Base-by-base conservation (phyloP, 129 eudicot genomes). In the Logfia minima region DNA sequence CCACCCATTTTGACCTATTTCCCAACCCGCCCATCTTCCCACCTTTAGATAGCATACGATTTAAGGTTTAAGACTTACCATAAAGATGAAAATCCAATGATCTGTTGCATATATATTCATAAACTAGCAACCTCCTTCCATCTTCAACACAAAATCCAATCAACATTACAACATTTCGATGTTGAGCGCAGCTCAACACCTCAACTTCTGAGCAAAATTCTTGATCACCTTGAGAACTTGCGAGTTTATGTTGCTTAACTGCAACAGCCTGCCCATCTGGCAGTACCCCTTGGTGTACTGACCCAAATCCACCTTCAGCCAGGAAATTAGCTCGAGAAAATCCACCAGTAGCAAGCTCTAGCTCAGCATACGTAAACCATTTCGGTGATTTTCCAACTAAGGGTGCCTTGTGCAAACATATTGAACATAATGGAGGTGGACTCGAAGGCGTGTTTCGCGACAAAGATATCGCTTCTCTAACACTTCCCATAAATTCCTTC, bases 201-300 rank as follows among this genome's bases (percentile, higher is more conserved):
- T 94, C 98, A 58, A 94, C 97, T 85, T 94, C 98, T 4, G 98
- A 91, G 78, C 93, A 94, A 71, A 94, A 93, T 78, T 93, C 98
- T 68, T 86, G 90, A 84, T 93, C 98, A 18, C 98, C 98, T 81
- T 93, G 98, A 73, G 93, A 84, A 81, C 98, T 93, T 7, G 98
- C 97, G 84, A 93, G 68, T 77, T 93, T 95, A 78, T 95, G 97
- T 51, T 95, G 99, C 85, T 95, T 95, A 34, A 95, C 99, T 22
- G 99, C 99, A 29, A 95, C 85, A 0, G 83, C 82, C 75, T 85
- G 97, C n/a, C 99, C 99, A 78, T 95, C 96, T 17, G 86, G 90
- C 18, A 95, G 94, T 14, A 91, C 83, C 10, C 99, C 99, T 84
- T 96, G 60, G 70, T 95, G 95, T 6, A 95, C 99, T 3, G 99